Base-by-base conservation (phyloP, 805 yeast species). In the Candida sanyiensis region DNA sequence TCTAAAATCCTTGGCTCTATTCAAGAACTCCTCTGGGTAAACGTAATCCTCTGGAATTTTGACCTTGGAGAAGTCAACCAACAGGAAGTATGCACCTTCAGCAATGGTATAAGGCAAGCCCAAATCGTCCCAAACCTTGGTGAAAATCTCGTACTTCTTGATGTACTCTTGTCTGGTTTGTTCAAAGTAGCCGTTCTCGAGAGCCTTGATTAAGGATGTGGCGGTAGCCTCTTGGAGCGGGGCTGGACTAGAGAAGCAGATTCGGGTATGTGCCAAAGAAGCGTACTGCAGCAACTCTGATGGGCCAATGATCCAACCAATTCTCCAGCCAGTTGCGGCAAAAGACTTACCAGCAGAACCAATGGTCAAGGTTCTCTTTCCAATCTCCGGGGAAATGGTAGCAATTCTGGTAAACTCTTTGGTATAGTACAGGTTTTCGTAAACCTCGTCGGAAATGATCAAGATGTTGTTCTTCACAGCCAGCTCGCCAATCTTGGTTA, bases 271-370 rank as follows among this genome's bases (percentile, higher is more conserved):
- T 0, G 97, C 97, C 19, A 83, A 74, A 6, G 87, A 72, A 5
- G 80, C 95, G 56, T 84, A 86, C 48, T 82, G 78, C 52, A 93
- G 69, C 48, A 89, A 67, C 22, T 83, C 84, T n/a, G 83, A 70
- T 38, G 84, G 81, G 6, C 96, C 97, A 45, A 89, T 80, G 27
- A 90, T 72, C 94, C 95, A 93, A 39, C 98, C 98, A 38, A 93
- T 75, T 69, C 98, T 80, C 97, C 97, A 93, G 38, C 98, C 98
- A 10, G 98, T 93, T 31, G 96, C 96, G n/a, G 96, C 95, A 66
- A 93, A 93, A 0, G 96, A 79, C 62, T 93, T 93, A 47, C 98
- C 98, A 6, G 97, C 98, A 21, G 96, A 86, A 1, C 97, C 97
- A 17, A 93, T 94, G 3, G 97, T 81, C 40, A 93, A 64, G 0